Evolutionary conservation across 148 eudicot genomes (phyloP).

Genomic region (Nepenthes mirabilis): DNA sequence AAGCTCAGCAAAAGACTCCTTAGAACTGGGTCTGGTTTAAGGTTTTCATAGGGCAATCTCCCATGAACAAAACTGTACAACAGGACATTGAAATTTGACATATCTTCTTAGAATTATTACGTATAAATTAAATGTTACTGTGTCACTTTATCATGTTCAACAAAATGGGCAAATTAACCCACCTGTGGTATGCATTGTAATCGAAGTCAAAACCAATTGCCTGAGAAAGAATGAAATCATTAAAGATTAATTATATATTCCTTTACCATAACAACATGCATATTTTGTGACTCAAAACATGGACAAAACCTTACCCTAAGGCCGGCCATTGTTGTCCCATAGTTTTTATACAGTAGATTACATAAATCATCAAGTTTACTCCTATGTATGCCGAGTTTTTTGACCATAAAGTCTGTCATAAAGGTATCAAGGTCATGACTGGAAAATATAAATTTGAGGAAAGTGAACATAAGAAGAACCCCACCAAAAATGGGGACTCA

Average conservation of each 20-base stretch:
- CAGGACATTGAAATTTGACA: background rate
- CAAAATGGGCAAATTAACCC: background rate
- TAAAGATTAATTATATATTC: background rate
- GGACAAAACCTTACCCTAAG: conserved; percentile 52
- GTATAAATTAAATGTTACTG: background rate
- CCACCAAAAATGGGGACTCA: too few relatives aligned
- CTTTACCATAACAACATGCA: background rate
- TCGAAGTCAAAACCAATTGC: conserved; percentile 95
- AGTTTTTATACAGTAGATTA: conserved; percentile 58
- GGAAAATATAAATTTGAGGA: background rate
- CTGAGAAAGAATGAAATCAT: conserved; percentile 12
- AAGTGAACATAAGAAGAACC: background rate
- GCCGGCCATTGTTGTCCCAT: conserved; percentile 98
- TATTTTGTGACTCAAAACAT: conserved; percentile 1
- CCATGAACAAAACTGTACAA: conserved; percentile 83
- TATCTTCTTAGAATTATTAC: background rate
- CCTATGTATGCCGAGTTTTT: conserved; percentile 63
- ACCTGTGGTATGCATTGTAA: conserved; percentile 93
- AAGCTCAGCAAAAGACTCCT: conserved; percentile 61
- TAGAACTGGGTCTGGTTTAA: conserved; percentile 82
- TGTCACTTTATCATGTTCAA: too few relatives aligned
- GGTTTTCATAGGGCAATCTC: conserved; percentile 75
- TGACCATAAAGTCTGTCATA: conserved; percentile 62
- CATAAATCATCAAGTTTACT: conserved; percentile 44
- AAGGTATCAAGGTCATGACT: background rate